Percentiles rank a stretch among this genome's conserved stretches.
Conservation (phyloP, 1,139 yeast genomes). For the Debaryomyces fabryi region DNA sequence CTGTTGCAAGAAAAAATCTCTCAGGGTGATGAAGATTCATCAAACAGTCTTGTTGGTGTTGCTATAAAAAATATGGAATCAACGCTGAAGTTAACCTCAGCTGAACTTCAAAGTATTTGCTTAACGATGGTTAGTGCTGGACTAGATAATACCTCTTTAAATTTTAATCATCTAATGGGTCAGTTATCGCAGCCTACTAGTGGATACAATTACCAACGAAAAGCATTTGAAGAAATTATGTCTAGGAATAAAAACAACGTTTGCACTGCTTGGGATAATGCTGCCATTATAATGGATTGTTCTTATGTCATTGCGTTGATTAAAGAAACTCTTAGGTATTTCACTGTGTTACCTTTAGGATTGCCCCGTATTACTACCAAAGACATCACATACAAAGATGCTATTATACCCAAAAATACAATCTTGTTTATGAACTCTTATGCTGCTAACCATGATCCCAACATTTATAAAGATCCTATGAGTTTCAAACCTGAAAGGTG, state of each 20-base stretch:
- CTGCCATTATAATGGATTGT: constrained; percentile 38
- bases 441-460: constrained; percentile 69
- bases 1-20: constrained; percentile 20
- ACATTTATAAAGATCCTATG: constrained; percentile 50
- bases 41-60: constrained; percentile 47
- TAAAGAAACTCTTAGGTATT: constrained; percentile 62
- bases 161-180: constrained; percentile 62
- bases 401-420: constrained; percentile 56
- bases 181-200: constrained; percentile 53
- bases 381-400: constrained; percentile 40
- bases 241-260: constrained; percentile 29
- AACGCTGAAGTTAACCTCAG: constrained; percentile 23
- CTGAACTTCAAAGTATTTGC: constrained; percentile 64
- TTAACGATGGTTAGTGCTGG: constrained; percentile 83
- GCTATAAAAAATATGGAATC: constrained; percentile 28
- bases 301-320: constrained; percentile 59
- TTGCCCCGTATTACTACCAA: constrained; percentile 64
- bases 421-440: constrained; percentile 66
- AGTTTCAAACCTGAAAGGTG: constrained; percentile 62
- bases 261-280: constrained; percentile 50
- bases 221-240: constrained; percentile 40
- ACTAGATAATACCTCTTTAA: constrained; percentile 70
- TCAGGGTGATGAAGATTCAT: constrained; percentile 17
- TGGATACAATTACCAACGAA: constrained; percentile 49
- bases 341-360: constrained; percentile 68